phyloP scores from a whole-genome alignment of 768 basidiomycete species.

The Filobasidium floriforme region DNA sequence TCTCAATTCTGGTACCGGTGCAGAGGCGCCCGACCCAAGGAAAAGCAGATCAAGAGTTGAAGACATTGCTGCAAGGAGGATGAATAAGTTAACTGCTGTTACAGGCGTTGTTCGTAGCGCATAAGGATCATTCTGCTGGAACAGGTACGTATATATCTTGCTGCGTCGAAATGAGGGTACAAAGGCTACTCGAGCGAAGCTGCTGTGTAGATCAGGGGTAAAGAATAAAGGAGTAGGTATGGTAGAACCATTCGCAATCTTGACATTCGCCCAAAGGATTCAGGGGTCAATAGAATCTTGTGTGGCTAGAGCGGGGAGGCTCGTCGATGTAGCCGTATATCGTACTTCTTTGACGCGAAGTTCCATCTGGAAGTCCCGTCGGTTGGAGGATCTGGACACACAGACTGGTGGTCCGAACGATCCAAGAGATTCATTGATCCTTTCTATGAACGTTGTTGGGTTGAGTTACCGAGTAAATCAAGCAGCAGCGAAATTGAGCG shows the following conservation, averaged over 20 bases:
- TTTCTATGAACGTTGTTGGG: not conserved
- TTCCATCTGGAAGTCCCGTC: not conserved
- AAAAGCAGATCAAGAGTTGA: not conserved
- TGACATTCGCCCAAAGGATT: too few relatives aligned
- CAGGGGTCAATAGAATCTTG: not conserved
- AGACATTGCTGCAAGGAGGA: not conserved
- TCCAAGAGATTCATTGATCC: not conserved
- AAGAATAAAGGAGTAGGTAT: too few relatives aligned
- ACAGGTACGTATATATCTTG: too few relatives aligned
- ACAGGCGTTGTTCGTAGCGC: too few relatives aligned
- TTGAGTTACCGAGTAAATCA: not conserved
- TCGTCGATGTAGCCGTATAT: not conserved
- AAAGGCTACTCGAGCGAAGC: too few relatives aligned
- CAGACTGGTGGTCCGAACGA: not conserved
- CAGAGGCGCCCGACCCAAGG: not conserved
- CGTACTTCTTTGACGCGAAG: constrained; percentile 1
- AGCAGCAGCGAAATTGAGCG: not conserved
- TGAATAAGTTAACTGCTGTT: too few relatives aligned
- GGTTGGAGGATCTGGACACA: not conserved
- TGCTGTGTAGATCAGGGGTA: too few relatives aligned
- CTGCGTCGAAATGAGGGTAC: too few relatives aligned
- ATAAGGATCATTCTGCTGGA: too few relatives aligned
- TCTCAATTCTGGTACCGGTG: not conserved
- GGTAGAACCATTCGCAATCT: too few relatives aligned
- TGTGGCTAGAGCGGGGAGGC: not conserved